A percentile compares a stretch with the other conserved stretches of the same genome.
These are phyloP conservation scores for Podochytrium sp. DNA, from an alignment of 192 early-diverging fungal genomes.

Conservation along the genomic window DNA sequence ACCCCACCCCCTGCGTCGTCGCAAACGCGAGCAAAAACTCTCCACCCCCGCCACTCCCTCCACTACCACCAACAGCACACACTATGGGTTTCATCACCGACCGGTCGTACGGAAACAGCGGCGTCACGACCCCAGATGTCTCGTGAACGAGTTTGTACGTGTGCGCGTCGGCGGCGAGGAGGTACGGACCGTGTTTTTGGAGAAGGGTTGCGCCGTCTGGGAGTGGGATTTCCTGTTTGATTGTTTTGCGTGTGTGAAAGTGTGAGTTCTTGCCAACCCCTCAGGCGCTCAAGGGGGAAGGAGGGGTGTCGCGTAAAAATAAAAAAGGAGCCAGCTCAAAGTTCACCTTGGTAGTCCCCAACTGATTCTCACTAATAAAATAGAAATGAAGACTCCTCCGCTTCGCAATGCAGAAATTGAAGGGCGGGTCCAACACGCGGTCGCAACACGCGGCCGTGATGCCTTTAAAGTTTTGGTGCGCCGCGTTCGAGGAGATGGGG, in stretches of 20 bases:
- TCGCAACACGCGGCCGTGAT: conserved; percentile 46
- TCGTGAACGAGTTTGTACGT: conserved; percentile 72
- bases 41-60: no score
- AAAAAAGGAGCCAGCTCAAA: background rate
- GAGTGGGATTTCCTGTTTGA: conserved; percentile 63
- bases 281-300: background rate
- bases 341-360: conserved; percentile 14
- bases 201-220: conserved; percentile 64
- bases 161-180: conserved; percentile 74
- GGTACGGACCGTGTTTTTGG: conserved; percentile 51
- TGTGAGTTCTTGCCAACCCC: no score
- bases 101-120: conserved; percentile 60
- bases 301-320: background rate
- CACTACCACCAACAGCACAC: conserved; percentile 56
- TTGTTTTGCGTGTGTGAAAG: background rate
- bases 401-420: conserved; percentile 48
- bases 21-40: conserved; percentile 77
- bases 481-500: conserved; percentile 17
- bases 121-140: conserved; percentile 40
- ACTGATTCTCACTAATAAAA: conserved; percentile 44
- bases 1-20: conserved; percentile 45
- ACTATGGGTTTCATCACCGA: conserved; percentile 60
- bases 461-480: conserved; percentile 36
- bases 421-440: conserved; percentile 38
- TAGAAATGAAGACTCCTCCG: conserved; percentile 37